Evolutionary conservation across 768 basidiomycete genomes (phyloP), one percentile per base, ranked within the genome.

Genomic region (Asterophora lycoperdoides): DNA sequence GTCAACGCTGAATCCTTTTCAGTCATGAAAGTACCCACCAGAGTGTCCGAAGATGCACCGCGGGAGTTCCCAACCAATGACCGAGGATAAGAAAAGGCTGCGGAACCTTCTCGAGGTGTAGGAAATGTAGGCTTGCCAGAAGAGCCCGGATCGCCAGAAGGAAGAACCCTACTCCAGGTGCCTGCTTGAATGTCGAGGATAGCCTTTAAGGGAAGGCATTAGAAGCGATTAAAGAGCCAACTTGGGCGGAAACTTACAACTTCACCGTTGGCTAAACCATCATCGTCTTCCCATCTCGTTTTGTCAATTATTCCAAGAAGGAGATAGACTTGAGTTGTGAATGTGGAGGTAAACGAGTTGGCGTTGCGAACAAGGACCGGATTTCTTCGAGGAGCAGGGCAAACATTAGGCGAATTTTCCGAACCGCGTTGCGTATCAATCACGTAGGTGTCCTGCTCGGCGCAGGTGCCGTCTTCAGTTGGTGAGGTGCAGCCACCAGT

Each of bases 111-210:
- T 41, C 89, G 82, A 37, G 86, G 81, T 20, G 72, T 69, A 7
- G 89, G 89, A 60, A 77, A 86, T 15, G 73, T 57, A 6, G 68
- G 67, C 11, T 60, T 62, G 34, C 77, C 78, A 15, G 70, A 58
- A n/a, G 70, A 64, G 14, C 72, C 76, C 36, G 89, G 89, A 61
- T 91, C 88, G 30, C 87, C 87, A 30, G 89, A 74, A 33, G 89
- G 89, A 30, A 90, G 64, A 14, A 88, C 64, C 55, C 89, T 78
- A 40, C 79, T 81, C 89, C 87, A 91, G 8, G 75, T 68, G 5
- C 78, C 83, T 2, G 80, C 76, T 29, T 72, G 68, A 28, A 74
- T 70, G 54, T 88, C 79, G 33, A 89, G 66, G 10, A 90, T 69
- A 48, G 76, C 82, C 84, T 86, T 44, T 2, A 48, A 37, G 44